Conservation (phyloP, 2,329 filamentous ascomycete species). For the Verticillium zaregamsianum region DNA sequence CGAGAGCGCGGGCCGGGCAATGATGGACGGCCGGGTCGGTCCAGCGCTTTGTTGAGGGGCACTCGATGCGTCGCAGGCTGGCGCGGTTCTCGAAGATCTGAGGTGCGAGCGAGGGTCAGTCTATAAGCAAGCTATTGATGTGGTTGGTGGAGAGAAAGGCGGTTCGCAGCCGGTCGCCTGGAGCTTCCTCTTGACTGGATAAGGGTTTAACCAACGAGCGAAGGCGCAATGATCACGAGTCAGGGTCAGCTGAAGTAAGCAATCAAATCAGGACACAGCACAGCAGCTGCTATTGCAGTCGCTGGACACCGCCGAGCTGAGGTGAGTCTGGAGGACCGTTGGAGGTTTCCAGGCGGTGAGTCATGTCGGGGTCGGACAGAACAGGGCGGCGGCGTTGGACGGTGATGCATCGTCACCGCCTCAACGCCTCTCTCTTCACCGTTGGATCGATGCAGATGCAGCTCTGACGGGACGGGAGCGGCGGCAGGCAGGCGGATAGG, state of each 20-base stretch:
- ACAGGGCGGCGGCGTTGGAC: not conserved
- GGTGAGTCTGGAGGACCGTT: not conserved
- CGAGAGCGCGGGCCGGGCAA: not conserved
- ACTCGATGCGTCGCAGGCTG: not conserved
- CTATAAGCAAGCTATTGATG: not conserved
- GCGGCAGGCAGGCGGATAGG: not conserved
- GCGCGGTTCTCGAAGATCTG: not conserved
- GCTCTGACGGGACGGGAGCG: not conserved
- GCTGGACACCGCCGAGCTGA: not conserved
- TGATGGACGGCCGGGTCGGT: not conserved
- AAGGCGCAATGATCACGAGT: not conserved
- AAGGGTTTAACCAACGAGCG: not conserved
- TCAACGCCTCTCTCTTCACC: not conserved
- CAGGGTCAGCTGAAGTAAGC: not conserved
- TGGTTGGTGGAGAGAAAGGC: slow-evolving; percentile 2
- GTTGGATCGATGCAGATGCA: not conserved
- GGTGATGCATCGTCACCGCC: not conserved
- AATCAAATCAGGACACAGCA: not conserved
- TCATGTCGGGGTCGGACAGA: not conserved
- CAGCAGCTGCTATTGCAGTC: not conserved
- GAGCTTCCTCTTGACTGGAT: not conserved
- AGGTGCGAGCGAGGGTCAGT: not conserved
- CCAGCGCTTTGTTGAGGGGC: not conserved
- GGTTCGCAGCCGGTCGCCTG: not conserved
- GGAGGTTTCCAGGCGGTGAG: not conserved